Base-by-base conservation (phyloP, 306 rosid species). In the Rosa rugosa region DNA sequence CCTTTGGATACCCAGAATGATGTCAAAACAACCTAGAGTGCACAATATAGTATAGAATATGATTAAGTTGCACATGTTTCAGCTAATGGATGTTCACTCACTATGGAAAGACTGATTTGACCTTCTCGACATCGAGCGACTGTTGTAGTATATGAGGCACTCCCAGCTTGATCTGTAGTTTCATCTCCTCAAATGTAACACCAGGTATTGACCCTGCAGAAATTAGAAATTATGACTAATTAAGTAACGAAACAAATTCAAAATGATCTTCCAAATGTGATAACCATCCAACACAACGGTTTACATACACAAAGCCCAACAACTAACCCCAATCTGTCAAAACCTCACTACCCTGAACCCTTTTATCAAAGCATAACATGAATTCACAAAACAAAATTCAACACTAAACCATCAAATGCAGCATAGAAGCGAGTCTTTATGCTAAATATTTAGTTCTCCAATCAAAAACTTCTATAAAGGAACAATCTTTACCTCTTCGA, bases 51-150 rank as follows among this genome's bases (percentile, higher is more conserved):
- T 42, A 71, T 8, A 11, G 44, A 3, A 25, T 50, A 5, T 17
- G n/a, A n/a, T 27, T 9, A 57, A n/a, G 22, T 31, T 66, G 27
- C 66, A 25, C 22, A 22, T 42, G 38, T 25, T 42, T 66, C 23
- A 60, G 69, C 23, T 2, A 65, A 40, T 34, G 17, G 27, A 56
- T 46, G 44, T 45, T 69, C 70, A 14, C 99, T 93, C 83, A 95
- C 98, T 95, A 95, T 25, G 99, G 98, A 82, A 90, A 95, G 75
- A 93, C 97, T 47, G 99, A 85, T 84, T 90, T 91, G 83, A 95
- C 96, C 88, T 81, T 92, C 79, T 92, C 93, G 42, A 91, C 50
- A 82, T 95, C 98, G 85, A 95, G 79, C 42, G 87, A 84, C 20
- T 86, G 84, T 72, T 91, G 99, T 80, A 93, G 98, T 76, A 88